Evolutionary conservation across 225 moss, liverwort and hornwort genomes (phyloP), one percentile per base, ranked within the genome.

Genomic region (Rhytidiadelphus loreus): DNA sequence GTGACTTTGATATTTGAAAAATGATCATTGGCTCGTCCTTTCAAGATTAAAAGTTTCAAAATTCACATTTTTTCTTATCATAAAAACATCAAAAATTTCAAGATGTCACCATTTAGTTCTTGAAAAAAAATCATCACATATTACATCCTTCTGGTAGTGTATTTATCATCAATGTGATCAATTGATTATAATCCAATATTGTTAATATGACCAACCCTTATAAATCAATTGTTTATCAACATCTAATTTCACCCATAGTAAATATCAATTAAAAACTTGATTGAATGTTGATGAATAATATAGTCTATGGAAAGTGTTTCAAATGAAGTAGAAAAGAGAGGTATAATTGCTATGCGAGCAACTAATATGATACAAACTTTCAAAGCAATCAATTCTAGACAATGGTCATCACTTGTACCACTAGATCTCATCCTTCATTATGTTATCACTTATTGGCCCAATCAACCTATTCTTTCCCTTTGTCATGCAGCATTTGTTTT

Each of bases 1-100:
- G 5, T 37, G 12, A 12, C 11, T 11, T 66, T 66, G 33, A 66
- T 71, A 43, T 13, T 71, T 71, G 43, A 43, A 26, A 43, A 71
- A 25, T 26, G 3, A 71, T 71, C 43, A 71, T 43, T 43, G 43
- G 3, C 16, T 26, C 2, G 2, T 22, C 14, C 9, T 44, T 30
- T 5, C 0, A 28, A 1, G 11, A 4, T 29, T 6, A 1, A 16
- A 18, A 46, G 8, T 29, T 44, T 46, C 17, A 29, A 46, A 10
- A 46, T 17, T 2, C 10, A 72, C 17, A 46, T 72, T 72, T 72
- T 29, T 4, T 72, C 6, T 26, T 16, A 17, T 43, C 0, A 16
- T 11, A 5, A 3, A 37, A 35, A 16, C 5, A 16, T 33, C 16
- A 18, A 44, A 44, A 5, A 16, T 28, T 68, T 68, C 12, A 68